Conservation (phyloP, 768 basidiomycete species). For the Boletus coccyginus region DNA sequence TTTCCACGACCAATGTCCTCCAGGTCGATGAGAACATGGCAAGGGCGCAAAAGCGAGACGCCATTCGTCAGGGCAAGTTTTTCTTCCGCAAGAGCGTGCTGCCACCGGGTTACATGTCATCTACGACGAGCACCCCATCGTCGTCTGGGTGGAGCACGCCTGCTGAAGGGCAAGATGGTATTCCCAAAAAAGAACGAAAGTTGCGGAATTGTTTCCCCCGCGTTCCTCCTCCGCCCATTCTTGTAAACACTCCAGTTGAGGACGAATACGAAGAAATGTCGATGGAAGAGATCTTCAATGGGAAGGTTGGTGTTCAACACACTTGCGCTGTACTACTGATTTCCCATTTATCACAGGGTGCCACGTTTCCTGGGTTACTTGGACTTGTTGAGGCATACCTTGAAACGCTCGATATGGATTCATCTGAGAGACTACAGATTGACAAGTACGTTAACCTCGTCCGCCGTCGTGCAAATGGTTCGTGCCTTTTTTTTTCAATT, state of each 20-base stretch:
- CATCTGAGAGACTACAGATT: slow-evolving; percentile 57
- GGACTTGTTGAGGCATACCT: slow-evolving; percentile 82
- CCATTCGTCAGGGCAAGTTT: slow-evolving; percentile 71
- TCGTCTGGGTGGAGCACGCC: slow-evolving; percentile 42
- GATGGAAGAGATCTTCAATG: slow-evolving; percentile 89
- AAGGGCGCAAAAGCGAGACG: slow-evolving; percentile 82
- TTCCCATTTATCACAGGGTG: slow-evolving; percentile 41
- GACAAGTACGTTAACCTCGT: slow-evolving; percentile 79
- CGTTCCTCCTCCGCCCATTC: slow-evolving; percentile 44
- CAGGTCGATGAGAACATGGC: slow-evolving; percentile 98
- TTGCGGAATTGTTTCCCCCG: slow-evolving; percentile 72
- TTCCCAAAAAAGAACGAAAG: slow-evolving; percentile 56
- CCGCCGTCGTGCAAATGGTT: slow-evolving; percentile 76
- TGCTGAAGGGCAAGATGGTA: slow-evolving; percentile 32
- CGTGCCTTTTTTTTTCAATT: slow-evolving; percentile 16
- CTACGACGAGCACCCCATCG: slow-evolving; percentile 40
- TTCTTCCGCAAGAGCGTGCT: slow-evolving; percentile 88
- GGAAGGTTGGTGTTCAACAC: slow-evolving; percentile 55
- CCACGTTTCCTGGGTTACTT: slow-evolving; percentile 74
- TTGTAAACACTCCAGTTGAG: slow-evolving; percentile 54
- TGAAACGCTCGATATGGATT: slow-evolving; percentile 77
- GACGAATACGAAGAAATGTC: slow-evolving; percentile 93
- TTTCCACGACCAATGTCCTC: background rate
- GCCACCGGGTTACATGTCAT: slow-evolving; percentile 43
- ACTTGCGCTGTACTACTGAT: background rate